Conservation (phyloP, 2,329 filamentous ascomycete species). For the Botrytis hyacinthi region DNA sequence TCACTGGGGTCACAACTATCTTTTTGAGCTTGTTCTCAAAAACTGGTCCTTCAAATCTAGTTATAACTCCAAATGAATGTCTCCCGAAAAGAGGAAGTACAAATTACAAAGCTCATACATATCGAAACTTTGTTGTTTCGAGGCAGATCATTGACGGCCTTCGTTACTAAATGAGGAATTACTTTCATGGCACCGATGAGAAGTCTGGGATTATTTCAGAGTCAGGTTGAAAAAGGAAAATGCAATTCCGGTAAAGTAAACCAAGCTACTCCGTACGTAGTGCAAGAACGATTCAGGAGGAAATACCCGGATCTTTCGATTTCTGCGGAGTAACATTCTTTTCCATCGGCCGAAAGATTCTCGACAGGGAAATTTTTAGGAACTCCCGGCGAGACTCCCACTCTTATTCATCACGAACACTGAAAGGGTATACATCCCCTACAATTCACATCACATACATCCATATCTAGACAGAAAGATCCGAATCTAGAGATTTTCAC, state of each 20-base stretch:
- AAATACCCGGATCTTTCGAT: slow-evolving; percentile 12
- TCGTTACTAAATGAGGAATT: slow-evolving; percentile 6
- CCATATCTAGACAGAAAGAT: not conserved
- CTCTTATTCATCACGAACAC: slow-evolving; percentile 2
- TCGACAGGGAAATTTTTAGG: not conserved
- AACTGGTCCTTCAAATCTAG: not conserved
- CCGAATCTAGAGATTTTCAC: not conserved
- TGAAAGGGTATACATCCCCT: not conserved
- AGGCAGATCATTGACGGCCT: slow-evolving; percentile 17
- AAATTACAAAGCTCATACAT: not conserved
- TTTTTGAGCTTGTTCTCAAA: slow-evolving; percentile 13
- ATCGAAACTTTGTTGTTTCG: not conserved
- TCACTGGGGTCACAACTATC: not conserved
- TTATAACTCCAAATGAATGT: slow-evolving; percentile 14
- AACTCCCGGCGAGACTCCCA: not conserved
- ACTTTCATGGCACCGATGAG: not conserved
- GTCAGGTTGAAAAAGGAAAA: not conserved
- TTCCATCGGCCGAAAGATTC: not conserved
- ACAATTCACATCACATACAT: not conserved
- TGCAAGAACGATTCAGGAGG: slow-evolving; percentile 3
- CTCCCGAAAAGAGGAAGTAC: not conserved
- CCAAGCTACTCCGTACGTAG: not conserved
- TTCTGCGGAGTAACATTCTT: not conserved
- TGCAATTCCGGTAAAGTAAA: not conserved
- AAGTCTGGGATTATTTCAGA: not conserved